A percentile compares a stretch with the other conserved stretches of the same genome.
Evolutionary conservation across 2,329 filamentous ascomycete species (phyloP).

Genomic region (Aspergillus versicolor): DNA sequence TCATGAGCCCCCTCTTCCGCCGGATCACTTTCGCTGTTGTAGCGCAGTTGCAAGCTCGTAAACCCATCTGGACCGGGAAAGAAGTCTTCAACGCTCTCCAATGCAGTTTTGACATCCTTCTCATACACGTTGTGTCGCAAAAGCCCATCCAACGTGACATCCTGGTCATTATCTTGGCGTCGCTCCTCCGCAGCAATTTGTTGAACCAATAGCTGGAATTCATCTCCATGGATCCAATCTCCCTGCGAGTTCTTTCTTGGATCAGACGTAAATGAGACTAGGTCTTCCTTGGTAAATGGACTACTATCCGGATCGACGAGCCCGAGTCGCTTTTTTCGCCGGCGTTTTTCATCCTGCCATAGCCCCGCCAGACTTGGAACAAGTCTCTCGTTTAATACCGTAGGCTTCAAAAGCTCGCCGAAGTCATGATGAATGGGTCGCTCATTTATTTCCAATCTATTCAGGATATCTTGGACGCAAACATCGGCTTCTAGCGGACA

Average conservation of each 20-base stretch:
- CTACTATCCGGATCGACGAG: conserved; percentile 64
- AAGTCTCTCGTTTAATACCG: conserved; percentile 70
- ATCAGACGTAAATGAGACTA: conserved; percentile 88
- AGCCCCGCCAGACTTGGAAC: conserved; percentile 92
- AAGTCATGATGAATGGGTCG: conserved; percentile 87
- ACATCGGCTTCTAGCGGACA: conserved; percentile 90
- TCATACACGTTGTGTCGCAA: conserved; percentile 55
- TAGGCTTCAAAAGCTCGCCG: conserved; percentile 65
- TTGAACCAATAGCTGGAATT: conserved; percentile 67
- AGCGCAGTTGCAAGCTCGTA: conserved; percentile 20
- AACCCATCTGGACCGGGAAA: conserved; percentile 65
- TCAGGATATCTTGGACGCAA: conserved; percentile 82
- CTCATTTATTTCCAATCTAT: conserved; percentile 71
- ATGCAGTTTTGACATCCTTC: conserved; percentile 66
- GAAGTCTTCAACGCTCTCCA: conserved; percentile 85
- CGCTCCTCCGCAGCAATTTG: conserved; percentile 66
- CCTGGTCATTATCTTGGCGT: conserved; percentile 44
- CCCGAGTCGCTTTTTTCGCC: conserved; percentile 71
- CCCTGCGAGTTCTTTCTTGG: conserved; percentile 67
- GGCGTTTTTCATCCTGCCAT: conserved; percentile 84
- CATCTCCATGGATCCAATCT: conserved; percentile 92
- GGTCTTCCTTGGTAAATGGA: conserved; percentile 75
- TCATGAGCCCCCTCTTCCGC: conserved; percentile 33
- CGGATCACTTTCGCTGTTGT: conserved; percentile 12
- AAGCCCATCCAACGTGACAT: conserved; percentile 65